Evolutionary conservation across 345 rosid species (phyloP).

Genomic region (Boechera divaricarpa): DNA sequence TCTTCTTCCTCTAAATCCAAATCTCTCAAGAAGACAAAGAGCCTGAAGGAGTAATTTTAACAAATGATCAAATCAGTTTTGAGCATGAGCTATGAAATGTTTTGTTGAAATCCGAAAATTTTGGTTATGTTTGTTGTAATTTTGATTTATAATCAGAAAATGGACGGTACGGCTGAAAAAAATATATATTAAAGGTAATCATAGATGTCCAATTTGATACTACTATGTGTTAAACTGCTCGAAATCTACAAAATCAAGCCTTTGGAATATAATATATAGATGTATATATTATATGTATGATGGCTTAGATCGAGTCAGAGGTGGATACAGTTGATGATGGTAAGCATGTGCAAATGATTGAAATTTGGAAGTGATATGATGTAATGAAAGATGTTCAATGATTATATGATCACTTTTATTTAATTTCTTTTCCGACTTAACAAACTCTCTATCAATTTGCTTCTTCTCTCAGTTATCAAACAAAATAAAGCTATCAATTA

Average conservation of each 20-base stretch:
- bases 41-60: slow-evolving; percentile 24
- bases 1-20: slow-evolving; percentile 51
- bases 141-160: slow-evolving; percentile 8
- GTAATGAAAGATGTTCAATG: slow-evolving; percentile 39
- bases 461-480: slow-evolving; percentile 1
- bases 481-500: not conserved
- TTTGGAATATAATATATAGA: not conserved
- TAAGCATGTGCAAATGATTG: slow-evolving; percentile 45
- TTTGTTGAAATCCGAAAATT: not conserved
- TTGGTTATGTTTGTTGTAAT: slow-evolving; percentile 33
- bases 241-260: not conserved
- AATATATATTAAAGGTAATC: not conserved
- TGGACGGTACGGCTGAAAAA: not conserved
- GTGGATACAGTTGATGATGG: slow-evolving; percentile 41
- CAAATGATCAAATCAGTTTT: slow-evolving; percentile 19
- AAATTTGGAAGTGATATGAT: slow-evolving; percentile 26
- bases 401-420: slow-evolving; percentile 28
- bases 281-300: not conserved
- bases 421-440: slow-evolving; percentile 21
- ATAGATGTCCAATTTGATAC: not conserved
- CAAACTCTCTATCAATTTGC: slow-evolving; percentile 21
- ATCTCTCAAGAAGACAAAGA: slow-evolving; percentile 64
- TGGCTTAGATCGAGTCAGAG: slow-evolving; percentile 40
- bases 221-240: not conserved
- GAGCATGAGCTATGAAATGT: slow-evolving; percentile 11